A percentile compares a stretch with the other conserved stretches of the same genome.
phyloP scores from a whole-genome alignment of 2,329 filamentous ascomycete genomes.

The Botrytis pseudocinerea region DNA sequence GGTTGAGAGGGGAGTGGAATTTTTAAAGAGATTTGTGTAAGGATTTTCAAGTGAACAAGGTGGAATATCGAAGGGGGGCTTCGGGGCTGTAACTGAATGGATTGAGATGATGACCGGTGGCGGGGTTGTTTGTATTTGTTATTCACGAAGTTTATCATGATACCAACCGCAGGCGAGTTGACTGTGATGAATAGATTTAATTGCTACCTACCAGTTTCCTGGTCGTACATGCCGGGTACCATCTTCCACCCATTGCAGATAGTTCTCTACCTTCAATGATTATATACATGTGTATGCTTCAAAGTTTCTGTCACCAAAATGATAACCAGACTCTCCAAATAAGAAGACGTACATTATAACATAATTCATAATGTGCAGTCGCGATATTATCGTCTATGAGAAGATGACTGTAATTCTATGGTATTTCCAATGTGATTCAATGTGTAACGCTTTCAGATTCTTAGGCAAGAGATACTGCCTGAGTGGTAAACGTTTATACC shows the following conservation, averaged over 20 bases:
- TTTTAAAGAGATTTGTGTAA: slow-evolving; percentile 1
- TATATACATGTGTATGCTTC: neutral
- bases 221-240: neutral
- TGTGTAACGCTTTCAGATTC: neutral
- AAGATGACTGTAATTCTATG: neutral
- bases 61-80: neutral
- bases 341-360: neutral
- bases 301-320: neutral
- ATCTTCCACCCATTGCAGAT: neutral
- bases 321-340: neutral
- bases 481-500: neutral
- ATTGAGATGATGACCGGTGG: neutral
- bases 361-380: neutral
- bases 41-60: too few species aligned
- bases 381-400: neutral
- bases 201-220: neutral
- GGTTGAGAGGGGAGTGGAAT: slow-evolving; percentile 9
- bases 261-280: neutral
- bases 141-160: neutral
- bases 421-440: neutral
- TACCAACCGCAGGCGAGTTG: neutral
- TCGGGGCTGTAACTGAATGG: neutral
- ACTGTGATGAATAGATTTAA: neutral
- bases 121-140: neutral
- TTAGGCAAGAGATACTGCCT: neutral